Base-by-base conservation (phyloP, 331 rosid genomes). In the Rhamnella rubrinervis region DNA sequence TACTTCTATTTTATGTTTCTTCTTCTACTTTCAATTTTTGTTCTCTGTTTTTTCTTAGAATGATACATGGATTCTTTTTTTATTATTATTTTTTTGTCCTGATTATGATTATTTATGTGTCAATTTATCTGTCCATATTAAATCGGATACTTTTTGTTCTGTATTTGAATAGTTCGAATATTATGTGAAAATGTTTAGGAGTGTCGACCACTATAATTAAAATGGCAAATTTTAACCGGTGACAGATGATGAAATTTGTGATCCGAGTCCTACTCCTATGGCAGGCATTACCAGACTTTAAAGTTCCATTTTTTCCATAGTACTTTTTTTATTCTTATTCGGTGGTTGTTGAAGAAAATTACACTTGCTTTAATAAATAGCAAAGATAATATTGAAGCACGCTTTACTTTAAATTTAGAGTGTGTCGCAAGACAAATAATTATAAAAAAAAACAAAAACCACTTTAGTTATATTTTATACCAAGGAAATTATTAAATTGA, bases 51-150 rank as follows among this genome's bases (percentile, higher is more conserved):
- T 40, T 47, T 6, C 15, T 71, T 75, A 61, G 20, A 8, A 40
- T 40, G 53, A 50, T 17, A 55, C 55, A 12, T 19, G 21, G 67
- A 2, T 8, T 53, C n/a, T 49, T 18, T 60, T 60, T 28, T 58
- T 37, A 23, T 23, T 23, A 23, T 23, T 26, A 0, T 16, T 13
- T 38, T 56, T 68, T 19, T 2, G 17, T 4, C 23, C 23, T 23
- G 23, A 26, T 59, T 19, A 12, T 16, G 0, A 4, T 16, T 71
- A 70, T 59, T 79, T 79, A 69, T 74, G 78, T 76, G 78, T 67
- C 68, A 75, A 78, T 64, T 71, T 8, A 41, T 41, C 1, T 41
- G 10, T 1, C 49, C 49, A 44, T 15, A 44, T 44, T 10, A 3
- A 44, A 44, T 3, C 14, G 12, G 11, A 10, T 44, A 44, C 12